Evolutionary conservation across 305 asterid species (phyloP).

Genomic region (Fraxinus latifolia): DNA sequence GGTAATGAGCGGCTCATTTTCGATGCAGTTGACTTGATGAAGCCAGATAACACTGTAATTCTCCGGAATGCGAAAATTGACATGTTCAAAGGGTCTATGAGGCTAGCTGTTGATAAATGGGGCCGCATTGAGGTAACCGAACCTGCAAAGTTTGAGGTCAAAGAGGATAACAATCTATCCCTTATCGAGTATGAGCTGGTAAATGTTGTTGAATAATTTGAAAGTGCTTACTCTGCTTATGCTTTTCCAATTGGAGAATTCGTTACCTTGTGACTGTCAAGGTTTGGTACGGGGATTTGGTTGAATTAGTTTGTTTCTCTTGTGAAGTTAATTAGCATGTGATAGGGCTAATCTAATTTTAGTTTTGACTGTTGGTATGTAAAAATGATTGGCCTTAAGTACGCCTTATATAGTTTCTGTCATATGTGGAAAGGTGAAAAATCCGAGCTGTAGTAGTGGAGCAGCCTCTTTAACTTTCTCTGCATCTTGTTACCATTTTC

Average conservation of each 20-base stretch:
- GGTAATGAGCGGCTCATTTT: background rate
- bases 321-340: background rate
- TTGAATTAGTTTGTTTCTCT: background rate
- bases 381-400: background rate
- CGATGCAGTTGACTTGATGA: constrained; percentile 28
- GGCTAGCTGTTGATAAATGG: constrained; percentile 36
- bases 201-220: constrained; percentile 24
- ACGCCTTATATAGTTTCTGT: background rate
- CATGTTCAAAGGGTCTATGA: constrained; percentile 35
- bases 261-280: background rate
- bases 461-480: background rate
- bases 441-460: background rate
- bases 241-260: background rate
- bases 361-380: background rate
- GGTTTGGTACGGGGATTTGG: background rate
- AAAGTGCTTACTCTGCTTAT: background rate
- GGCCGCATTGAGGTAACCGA: constrained; percentile 30
- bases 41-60: constrained; percentile 23
- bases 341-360: background rate
- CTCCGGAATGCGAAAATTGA: constrained; percentile 30
- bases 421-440: background rate
- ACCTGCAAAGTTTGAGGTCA: constrained; percentile 26
- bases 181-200: constrained; percentile 32
- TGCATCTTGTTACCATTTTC: background rate
- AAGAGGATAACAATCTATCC: constrained; percentile 28